Conservation (phyloP, 2,329 filamentous ascomycete species). For the Cladophialophora bantiana region DNA sequence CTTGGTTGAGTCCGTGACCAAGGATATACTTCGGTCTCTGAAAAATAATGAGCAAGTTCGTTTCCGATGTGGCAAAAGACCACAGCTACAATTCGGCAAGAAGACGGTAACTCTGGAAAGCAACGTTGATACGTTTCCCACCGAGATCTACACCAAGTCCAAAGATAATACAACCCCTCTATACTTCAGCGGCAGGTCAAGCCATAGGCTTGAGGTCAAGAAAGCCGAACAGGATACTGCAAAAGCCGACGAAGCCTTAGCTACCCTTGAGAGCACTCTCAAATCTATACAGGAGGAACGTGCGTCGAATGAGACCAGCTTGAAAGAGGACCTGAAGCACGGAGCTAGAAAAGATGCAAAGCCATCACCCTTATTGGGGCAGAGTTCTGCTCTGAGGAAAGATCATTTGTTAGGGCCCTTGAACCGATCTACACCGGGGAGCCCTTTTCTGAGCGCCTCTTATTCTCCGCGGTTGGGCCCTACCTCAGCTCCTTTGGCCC, state of each 20-base stretch:
- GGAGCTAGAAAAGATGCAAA: slow-evolving; percentile 36
- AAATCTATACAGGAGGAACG: slow-evolving; percentile 66
- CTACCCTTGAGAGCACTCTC: slow-evolving; percentile 65
- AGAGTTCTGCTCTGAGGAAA: slow-evolving; percentile 44
- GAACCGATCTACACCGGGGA: slow-evolving; percentile 51
- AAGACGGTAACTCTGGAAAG: slow-evolving; percentile 63
- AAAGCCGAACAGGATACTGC: slow-evolving; percentile 62
- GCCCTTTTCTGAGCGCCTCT: slow-evolving; percentile 50
- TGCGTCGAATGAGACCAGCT: slow-evolving; percentile 62
- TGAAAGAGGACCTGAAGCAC: slow-evolving; percentile 49
- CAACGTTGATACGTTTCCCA: slow-evolving; percentile 60
- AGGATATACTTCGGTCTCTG: slow-evolving; percentile 55
- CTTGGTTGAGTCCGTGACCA: slow-evolving; percentile 52
- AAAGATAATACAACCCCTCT: slow-evolving; percentile 54
- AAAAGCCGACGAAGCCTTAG: slow-evolving; percentile 66
- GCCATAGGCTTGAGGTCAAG: slow-evolving; percentile 63
- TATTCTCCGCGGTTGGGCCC: slow-evolving; percentile 48
- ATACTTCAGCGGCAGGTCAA: slow-evolving; percentile 64
- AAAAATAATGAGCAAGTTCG: slow-evolving; percentile 52
- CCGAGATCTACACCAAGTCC: slow-evolving; percentile 63
- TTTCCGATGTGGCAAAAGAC: slow-evolving; percentile 56
- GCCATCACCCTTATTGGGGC: slow-evolving; percentile 43
- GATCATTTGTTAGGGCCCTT: slow-evolving; percentile 50
- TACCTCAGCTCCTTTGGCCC: slow-evolving; percentile 53
- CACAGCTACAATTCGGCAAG: slow-evolving; percentile 65